A percentile compares a stretch with the other conserved stretches of the same genome.
Conservation (phyloP, 1,284 basidiomycete genomes). For the Lignosus rhinocerotis region DNA sequence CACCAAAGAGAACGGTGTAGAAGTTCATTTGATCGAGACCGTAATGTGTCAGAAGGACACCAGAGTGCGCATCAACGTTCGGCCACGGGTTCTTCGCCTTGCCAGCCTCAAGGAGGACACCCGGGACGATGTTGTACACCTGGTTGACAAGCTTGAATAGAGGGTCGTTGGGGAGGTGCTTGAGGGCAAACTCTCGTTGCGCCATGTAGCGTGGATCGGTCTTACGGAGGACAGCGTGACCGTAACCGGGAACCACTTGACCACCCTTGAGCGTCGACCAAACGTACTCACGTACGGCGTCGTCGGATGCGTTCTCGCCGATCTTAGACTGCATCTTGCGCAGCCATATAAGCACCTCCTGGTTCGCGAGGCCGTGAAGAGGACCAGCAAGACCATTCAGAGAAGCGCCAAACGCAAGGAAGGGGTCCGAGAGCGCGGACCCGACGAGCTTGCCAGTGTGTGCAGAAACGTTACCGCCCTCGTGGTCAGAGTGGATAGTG, state of each 20-base stretch:
- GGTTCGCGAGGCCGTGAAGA: conserved; percentile 95
- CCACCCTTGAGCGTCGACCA: conserved; percentile 91
- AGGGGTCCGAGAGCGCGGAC: conserved; percentile 97
- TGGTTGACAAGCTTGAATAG: conserved; percentile 93
- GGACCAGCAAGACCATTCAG: conserved; percentile 97
- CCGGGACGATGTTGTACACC: conserved; percentile 91
- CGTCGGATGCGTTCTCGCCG: conserved; percentile 80
- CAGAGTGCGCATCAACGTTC: conserved; percentile 97
- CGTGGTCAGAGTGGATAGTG: conserved; percentile 98
- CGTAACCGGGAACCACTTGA: conserved; percentile 93
- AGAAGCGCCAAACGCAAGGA: conserved; percentile 92
- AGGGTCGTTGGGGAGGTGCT: conserved; percentile 85
- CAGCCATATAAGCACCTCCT: conserved; percentile 91
- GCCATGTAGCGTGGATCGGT: conserved; percentile 98
- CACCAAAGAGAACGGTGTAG: conserved; percentile 97
- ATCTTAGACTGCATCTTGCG: conserved; percentile 87
- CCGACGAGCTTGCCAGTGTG: conserved; percentile 96
- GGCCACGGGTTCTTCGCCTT: conserved; percentile 95
- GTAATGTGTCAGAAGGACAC: conserved; percentile 91
- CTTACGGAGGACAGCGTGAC: conserved; percentile 96
- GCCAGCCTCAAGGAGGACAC: conserved; percentile 90
- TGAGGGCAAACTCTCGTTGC: conserved; percentile 91
- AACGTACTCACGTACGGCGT: conserved; percentile 89
- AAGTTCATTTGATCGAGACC: conserved; percentile 89
- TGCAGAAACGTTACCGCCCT: conserved; percentile 98